Base-by-base conservation (phyloP, 2,329 filamentous ascomycete species). In the Cordyceps javanica region DNA sequence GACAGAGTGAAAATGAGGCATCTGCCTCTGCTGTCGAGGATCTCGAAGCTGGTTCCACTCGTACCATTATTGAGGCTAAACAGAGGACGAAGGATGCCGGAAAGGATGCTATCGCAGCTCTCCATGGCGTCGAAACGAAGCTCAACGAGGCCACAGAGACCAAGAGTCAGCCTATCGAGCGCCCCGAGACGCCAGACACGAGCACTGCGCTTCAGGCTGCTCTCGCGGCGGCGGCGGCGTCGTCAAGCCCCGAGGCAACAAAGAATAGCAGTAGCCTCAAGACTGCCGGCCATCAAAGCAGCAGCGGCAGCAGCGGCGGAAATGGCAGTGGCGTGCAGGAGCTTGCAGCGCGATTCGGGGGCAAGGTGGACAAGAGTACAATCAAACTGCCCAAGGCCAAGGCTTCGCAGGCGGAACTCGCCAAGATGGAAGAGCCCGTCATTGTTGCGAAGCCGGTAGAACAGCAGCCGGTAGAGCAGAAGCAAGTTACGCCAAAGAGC, bases 181-280 rank as follows among this genome's bases (percentile, higher is more conserved):
- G 32, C 7, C 25, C 42, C n/a, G 10, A 19, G 11, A 55, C 53
- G 23, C 53, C 53, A 21, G 42, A 55, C 3, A 19, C 53, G n/a
- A 39, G 34, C 42, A 30, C 53, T 5, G 53, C 53, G n/a, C 53
- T 55, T 5, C 53, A 55, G 42, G 53, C 53, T 16, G 53, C 53
- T 13, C n/a, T 55, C 6, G 41, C 53, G 3, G 53, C 53, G 9
- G 49, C 36, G 11, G 10, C 41, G 41, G 36, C 51, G 9, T 32
- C 39, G 19, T 45, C 53, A 13, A 46, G 42, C 32, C 42, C 42
- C 16, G 34, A 38, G 14, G 42, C 41, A 3, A 21, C 19, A 6
- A 44, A 54, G 30, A 34, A 8, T 19, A 14, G 23, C 32, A n/a
- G n/a, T n/a, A 39, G 34, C 34, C 36, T 25, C 49, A 26, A 19